Percentiles rank a stretch among this genome's conserved stretches.
Conservation (phyloP, 768 basidiomycete genomes). For the Pleurotus sapidus region DNA sequence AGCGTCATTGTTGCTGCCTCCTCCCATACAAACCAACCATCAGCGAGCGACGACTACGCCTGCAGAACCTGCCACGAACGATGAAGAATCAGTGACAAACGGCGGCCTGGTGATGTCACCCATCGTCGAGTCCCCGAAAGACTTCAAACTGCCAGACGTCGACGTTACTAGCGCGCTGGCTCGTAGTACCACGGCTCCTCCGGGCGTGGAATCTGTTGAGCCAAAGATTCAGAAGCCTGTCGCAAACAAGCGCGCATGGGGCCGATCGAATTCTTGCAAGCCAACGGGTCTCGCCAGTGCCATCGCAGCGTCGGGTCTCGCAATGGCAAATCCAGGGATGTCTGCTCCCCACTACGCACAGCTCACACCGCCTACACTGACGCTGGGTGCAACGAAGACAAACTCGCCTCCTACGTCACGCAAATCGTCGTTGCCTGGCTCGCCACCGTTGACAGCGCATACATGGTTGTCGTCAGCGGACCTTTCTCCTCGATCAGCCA, state of each 20-base stretch:
- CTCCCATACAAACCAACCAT: conserved; percentile 9
- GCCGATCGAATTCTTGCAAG: conserved; percentile 39
- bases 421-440: conserved; percentile 7
- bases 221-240: conserved; percentile 20
- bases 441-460: conserved; percentile 8
- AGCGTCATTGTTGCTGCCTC: conserved; percentile 61
- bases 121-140: conserved; percentile 46
- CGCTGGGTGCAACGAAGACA: not conserved
- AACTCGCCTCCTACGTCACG: not conserved
- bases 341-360: conserved; percentile 45
- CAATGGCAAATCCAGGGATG: conserved; percentile 59
- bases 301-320: conserved; percentile 61
- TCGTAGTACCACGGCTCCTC: conserved; percentile 9
- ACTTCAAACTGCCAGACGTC: conserved; percentile 29
- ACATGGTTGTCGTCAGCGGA: not conserved
- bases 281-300: conserved; percentile 65
- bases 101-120: conserved; percentile 21
- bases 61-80: not conserved
- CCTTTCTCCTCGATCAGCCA: conserved; percentile 2
- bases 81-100: conserved; percentile 9
- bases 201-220: conserved; percentile 20
- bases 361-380: conserved; percentile 24
- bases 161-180: conserved; percentile 9
- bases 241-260: conserved; percentile 42
- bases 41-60: conserved; percentile 19